phyloP scores from a whole-genome alignment of 371 early-diverging fungal species.

The Actinomortierella ambigua region DNA sequence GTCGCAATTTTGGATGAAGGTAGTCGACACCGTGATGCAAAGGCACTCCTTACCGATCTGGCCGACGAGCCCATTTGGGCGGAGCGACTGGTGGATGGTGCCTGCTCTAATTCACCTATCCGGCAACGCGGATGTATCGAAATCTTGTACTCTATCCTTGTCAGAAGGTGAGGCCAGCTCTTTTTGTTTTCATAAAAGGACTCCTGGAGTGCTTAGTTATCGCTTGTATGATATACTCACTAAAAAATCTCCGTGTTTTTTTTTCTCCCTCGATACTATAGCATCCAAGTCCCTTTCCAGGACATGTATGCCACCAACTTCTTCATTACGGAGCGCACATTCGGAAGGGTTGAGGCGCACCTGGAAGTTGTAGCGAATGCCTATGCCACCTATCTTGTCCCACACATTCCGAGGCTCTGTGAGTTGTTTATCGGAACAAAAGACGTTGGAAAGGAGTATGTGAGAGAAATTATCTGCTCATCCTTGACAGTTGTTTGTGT shows the following conservation, averaged over 20 bases:
- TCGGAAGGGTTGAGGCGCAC: constrained; percentile 31
- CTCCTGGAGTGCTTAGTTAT: neutral
- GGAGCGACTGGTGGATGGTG: constrained; percentile 29
- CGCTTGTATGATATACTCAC: neutral
- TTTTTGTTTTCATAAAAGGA: neutral
- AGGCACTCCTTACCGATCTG: constrained; percentile 24
- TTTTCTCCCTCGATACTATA: neutral
- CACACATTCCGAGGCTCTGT: constrained; percentile 32
- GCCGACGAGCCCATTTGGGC: constrained; percentile 44
- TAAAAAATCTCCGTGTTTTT: neutral
- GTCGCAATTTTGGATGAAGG: constrained; percentile 36
- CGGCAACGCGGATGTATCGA: constrained; percentile 34
- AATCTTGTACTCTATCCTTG: constrained; percentile 42
- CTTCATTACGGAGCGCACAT: constrained; percentile 21
- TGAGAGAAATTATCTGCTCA: neutral
- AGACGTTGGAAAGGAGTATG: constrained; percentile 24
- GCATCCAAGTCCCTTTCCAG: constrained; percentile 44
- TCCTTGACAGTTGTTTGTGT: too few relatives aligned
- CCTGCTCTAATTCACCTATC: constrained; percentile 10
- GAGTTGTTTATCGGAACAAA: constrained; percentile 24
- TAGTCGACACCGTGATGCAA: constrained; percentile 27
- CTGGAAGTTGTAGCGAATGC: constrained; percentile 25
- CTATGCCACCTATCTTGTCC: constrained; percentile 23
- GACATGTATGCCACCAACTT: constrained; percentile 36
- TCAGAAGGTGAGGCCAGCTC: constrained; percentile 28